Conservation (phyloP, 2,329 filamentous ascomycete genomes). For the Calonectria pauciramosa region DNA sequence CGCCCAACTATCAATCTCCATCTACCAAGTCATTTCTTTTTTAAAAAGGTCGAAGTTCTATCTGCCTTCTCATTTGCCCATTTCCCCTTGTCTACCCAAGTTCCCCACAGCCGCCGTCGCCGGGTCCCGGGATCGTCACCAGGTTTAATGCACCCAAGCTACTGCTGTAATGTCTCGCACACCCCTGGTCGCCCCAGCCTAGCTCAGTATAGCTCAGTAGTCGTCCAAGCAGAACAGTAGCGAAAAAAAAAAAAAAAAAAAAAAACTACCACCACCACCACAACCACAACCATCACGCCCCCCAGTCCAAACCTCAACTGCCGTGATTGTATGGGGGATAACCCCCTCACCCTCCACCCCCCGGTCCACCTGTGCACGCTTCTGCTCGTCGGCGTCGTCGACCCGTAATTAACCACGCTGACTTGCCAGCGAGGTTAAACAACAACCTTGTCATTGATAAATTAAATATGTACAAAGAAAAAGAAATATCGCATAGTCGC, state of each 20-base stretch:
- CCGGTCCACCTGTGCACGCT: slow-evolving; percentile 1
- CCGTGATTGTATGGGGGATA: neutral
- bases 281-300: neutral
- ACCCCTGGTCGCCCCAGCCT: slow-evolving; percentile 2
- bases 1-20: neutral
- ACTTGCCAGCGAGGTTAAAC: slow-evolving; percentile 8
- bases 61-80: neutral
- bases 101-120: slow-evolving; percentile 5
- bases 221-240: neutral
- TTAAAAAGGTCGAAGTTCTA: neutral
- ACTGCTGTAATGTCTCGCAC: neutral
- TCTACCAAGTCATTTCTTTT: neutral
- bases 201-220: neutral
- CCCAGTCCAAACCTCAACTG: neutral
- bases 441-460: slow-evolving; percentile 10
- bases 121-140: slow-evolving; percentile 6
- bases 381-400: neutral
- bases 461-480: neutral
- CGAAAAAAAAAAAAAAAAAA: neutral
- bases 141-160: slow-evolving; percentile 10
- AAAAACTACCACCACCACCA: neutral
- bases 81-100: slow-evolving; percentile 4
- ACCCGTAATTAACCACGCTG: slow-evolving; percentile 6
- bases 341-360: neutral
- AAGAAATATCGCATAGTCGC: neutral